phyloP scores from a whole-genome alignment of 495 filamentous ascomycete genomes.

The Neurospora hispaniola region DNA sequence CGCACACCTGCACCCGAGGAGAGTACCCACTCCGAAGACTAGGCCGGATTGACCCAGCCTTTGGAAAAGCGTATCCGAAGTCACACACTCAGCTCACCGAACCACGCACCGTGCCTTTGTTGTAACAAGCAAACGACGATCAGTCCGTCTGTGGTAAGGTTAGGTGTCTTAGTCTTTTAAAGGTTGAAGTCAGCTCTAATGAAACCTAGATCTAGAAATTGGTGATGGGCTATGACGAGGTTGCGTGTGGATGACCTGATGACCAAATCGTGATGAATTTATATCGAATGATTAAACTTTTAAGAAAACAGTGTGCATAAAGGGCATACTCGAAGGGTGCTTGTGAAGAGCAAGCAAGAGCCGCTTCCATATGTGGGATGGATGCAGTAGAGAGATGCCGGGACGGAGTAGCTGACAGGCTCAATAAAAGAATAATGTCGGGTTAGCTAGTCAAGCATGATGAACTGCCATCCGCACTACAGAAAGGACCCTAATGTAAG shows the following conservation, averaged over 20 bases:
- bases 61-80: not conserved
- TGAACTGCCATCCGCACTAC: not conserved
- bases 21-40: not conserved
- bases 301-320: not conserved
- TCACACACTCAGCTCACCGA: not conserved
- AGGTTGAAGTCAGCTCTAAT: not conserved
- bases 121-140: not conserved
- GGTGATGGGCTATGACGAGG: not conserved
- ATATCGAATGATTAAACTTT: not conserved
- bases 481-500: not conserved
- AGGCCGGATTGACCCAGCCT: not conserved
- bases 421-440: constrained; percentile 6
- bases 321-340: not conserved
- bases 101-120: not conserved
- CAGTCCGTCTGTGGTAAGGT: not conserved
- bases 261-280: not conserved
- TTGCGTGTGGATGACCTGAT: not conserved
- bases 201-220: not conserved
- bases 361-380: constrained; percentile 5
- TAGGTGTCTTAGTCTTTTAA: not conserved
- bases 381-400: constrained; percentile 2
- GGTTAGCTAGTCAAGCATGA: not conserved
- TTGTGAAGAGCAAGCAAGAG: not conserved
- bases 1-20: not conserved
- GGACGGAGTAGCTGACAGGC: constrained; percentile 7